Evolutionary conservation across 2,329 filamentous ascomycete species (phyloP), one percentile per base, ranked within the genome.

Genomic region (Pezicula rhizophila): DNA sequence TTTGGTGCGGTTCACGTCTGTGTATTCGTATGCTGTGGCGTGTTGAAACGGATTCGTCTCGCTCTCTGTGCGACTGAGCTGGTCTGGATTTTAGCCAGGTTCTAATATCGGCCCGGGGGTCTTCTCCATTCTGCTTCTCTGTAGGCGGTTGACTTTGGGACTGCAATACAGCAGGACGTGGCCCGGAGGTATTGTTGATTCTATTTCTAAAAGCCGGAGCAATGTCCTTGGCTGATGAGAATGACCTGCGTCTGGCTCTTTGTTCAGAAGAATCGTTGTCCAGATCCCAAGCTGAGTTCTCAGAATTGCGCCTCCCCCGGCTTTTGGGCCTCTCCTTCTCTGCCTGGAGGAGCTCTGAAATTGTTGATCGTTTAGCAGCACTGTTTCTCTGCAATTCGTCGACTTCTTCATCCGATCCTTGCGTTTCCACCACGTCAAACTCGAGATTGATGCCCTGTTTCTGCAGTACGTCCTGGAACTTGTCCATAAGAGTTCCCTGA

Each of bases 401-500:
- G 5, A 25, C 42, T 14, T 48, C 51, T 15, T 55, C 38, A 44
- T 52, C 50, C 12, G 40, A 42, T n/a, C 11, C n/a, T 15, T 15
- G 18, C n/a, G 25, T 14, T 11, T 66, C 69, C 4, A 72, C 70
- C 5, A 69, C 66, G 34, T 71, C 70, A 49, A 84, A 78, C 52
- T 88, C 82, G 47, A 93, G 73, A 38, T 82, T 75, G 54, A 92
- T 89, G 18, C 84, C 83, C 75, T 89, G 82, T 44, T 79, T 76
- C 14, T 70, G 72, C 55, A 95, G 73, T 51, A 89, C 74, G 49
- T 77, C 72, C 64, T 82, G 78, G 59, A 93, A 91, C 57, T 85
- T 86, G 50, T 85, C 79, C 54, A 80, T 75, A 25, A 95, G 72
- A 4, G 75, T 75, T 31, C 69, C 70, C 42, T 76, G 67, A 42